These are phyloP conservation scores for Verbascum thapsus DNA, from an alignment of 257 asterid species.

Conservation along the genomic window DNA sequence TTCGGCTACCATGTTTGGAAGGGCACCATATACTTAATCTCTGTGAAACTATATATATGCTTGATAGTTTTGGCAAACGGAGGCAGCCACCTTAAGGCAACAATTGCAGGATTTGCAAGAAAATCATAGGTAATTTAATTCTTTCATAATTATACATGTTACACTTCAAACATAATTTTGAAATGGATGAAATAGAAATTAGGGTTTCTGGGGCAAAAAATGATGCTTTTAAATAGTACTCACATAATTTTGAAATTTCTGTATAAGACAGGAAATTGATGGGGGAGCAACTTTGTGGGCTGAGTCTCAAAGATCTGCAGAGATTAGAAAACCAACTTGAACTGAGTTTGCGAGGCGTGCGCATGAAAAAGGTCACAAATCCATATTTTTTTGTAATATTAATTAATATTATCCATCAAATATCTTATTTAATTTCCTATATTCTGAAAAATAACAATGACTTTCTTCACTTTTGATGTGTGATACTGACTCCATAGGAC, in stretches of 20 bases:
- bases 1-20: not conserved
- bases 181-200: too few relatives aligned
- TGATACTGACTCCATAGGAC: slow-evolving; percentile 41
- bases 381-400: too few relatives aligned
- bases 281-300: slow-evolving; percentile 79
- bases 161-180: too few relatives aligned
- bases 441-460: too few relatives aligned
- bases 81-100: slow-evolving; percentile 20
- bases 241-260: too few relatives aligned
- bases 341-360: slow-evolving; percentile 60
- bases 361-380: slow-evolving; percentile 70
- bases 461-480: too few relatives aligned
- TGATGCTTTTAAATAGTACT: too few relatives aligned
- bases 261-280: slow-evolving; percentile 80
- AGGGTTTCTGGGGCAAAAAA: too few relatives aligned
- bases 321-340: slow-evolving; percentile 75
- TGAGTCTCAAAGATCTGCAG: slow-evolving; percentile 66
- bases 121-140: not conserved
- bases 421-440: too few relatives aligned
- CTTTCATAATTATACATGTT: not conserved
- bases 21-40: not conserved
- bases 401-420: too few relatives aligned
- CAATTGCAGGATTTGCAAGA: slow-evolving; percentile 18
- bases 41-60: not conserved
- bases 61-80: slow-evolving; percentile 19